A percentile compares a stretch with the other conserved stretches of the same genome.
Evolutionary conservation across 495 filamentous ascomycete species (phyloP).

Genomic region (Aspergillus panamensis): DNA sequence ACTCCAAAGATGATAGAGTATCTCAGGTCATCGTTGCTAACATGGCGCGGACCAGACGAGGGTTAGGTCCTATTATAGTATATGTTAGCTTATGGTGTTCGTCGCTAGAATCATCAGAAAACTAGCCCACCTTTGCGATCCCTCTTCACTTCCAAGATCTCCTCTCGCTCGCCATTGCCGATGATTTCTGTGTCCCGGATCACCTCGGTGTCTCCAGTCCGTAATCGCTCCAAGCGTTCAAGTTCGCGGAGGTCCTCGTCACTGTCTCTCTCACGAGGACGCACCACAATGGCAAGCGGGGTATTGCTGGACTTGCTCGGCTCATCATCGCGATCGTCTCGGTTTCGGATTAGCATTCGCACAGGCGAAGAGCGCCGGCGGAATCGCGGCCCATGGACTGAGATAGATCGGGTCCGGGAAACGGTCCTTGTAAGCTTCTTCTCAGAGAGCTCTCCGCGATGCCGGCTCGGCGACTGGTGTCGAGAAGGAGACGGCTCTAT

Average conservation of each 20-base stretch:
- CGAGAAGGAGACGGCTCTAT: slow-evolving; percentile 34
- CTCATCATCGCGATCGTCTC: slow-evolving; percentile 34
- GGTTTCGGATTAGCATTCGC: slow-evolving; percentile 19
- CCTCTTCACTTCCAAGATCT: slow-evolving; percentile 65
- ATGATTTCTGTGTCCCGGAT: slow-evolving; percentile 42
- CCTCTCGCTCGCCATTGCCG: slow-evolving; percentile 47
- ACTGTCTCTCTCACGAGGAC: slow-evolving; percentile 47
- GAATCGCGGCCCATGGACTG: slow-evolving; percentile 32
- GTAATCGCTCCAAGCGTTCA: slow-evolving; percentile 36
- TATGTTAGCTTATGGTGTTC: not conserved
- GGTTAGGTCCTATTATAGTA: slow-evolving; percentile 48
- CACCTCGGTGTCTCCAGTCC: slow-evolving; percentile 30
- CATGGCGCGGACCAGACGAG: slow-evolving; percentile 67
- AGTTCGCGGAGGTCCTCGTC: slow-evolving; percentile 42
- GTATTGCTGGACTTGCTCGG: slow-evolving; percentile 49
- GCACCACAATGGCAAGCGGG: slow-evolving; percentile 53
- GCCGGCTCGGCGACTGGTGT: slow-evolving; percentile 23
- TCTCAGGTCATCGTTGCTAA: slow-evolving; percentile 69
- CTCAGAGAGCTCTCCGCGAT: slow-evolving; percentile 29
- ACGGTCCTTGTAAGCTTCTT: slow-evolving; percentile 24
- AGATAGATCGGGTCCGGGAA: slow-evolving; percentile 39
- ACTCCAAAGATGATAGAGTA: not conserved
- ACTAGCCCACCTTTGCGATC: slow-evolving; percentile 79
- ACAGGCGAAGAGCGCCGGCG: slow-evolving; percentile 35
- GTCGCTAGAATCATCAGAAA: slow-evolving; percentile 17